Evolutionary conservation across 2,329 filamentous ascomycete genomes (phyloP), one percentile per base, ranked within the genome.

Genomic region (Neurospora sp.): DNA sequence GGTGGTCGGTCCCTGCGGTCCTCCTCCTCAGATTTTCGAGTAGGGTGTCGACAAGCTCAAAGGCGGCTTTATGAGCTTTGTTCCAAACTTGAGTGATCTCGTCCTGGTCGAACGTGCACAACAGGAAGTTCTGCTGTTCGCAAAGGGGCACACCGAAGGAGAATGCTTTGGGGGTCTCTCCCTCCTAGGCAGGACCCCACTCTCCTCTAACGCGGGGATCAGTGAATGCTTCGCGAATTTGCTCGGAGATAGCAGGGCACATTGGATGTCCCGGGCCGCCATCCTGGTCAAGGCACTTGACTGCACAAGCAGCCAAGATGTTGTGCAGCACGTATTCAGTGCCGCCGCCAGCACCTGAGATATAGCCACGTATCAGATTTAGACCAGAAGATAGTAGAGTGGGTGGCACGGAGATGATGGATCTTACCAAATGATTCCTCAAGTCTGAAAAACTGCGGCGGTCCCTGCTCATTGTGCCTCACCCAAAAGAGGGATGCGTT

Each of bases 131-230:
- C 17, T 19, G 33, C 41, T n/a, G 17, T 10, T 17, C 41, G 17
- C 4, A 6, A 2, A n/a, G 41, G 6, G 17, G 6, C 17, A 19
- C 8, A 8, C 17, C n/a, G 12, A 43, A 43, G 1, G 8, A 6
- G 17, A 43, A 43, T 1, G 1, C 1, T n/a, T 17, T 43, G 6
- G 17, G 17, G 1, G 4, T 19, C n/a, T n/a, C 41, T 43, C 41
- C 41, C 41, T 43, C 41, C 41, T n/a, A 17, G 15, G 5, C 15
- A 43, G 46, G 46, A 2, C 46, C 46, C 46, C 19, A 52, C 5
- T 15, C 2, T 15, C 10, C n/a, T 15, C 11, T 10, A 4, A 6
- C 23, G 1, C 1, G 4, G 0, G 2, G 0, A 8, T 15, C 4
- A 5, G 4, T 28, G 19, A 57, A 57, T 6, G 0, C 4, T 4